Base-by-base conservation (phyloP, 2,329 filamentous ascomycete species). In the Xylaria sp. region DNA sequence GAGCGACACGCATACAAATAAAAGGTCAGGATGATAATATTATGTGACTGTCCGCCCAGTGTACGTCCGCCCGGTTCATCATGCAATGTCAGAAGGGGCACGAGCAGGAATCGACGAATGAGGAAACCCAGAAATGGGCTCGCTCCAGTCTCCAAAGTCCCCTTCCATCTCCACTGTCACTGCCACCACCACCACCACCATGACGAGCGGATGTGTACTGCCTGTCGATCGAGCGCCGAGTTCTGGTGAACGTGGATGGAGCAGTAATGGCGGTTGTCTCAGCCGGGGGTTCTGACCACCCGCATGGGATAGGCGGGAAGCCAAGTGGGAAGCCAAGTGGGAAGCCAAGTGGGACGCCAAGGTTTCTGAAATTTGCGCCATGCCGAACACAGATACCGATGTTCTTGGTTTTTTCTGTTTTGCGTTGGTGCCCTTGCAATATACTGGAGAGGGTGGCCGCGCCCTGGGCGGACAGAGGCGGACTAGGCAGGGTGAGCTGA, bases 81-180 rank as follows among this genome's bases (percentile, higher is more conserved):
- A 27, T 31, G 25, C 43, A 29, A 47, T n/a, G 23, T n/a, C n/a
- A 17, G n/a, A 27, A 31, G n/a, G 31, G 43, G 43, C 43, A 31
- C 10, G 31, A n/a, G n/a, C n/a, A 31, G 9, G n/a, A 47, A 47
- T n/a, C 15, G 43, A 47, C 43, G 43, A 47, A 47, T 47, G 25
- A 13, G n/a, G 19, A 31, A 29, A 29, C 15, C n/a, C 43, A 47
- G 25, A 47, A 46, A 11, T 27, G n/a, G 8, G 2, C 31, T 47
- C 31, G 31, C 31, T 27, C 43, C 31, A 46, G n/a, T n/a, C n/a
- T n/a, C n/a, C n/a, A n/a, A n/a, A n/a, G n/a, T n/a, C n/a, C 13
- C n/a, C 43, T 47, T 47, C 25, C 25, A 47, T 47, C 43, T 47
- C 43, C 43, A 47, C n/a, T n/a, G n/a, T n/a, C n/a, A n/a, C n/a